Evolutionary conservation across 345 rosid species (phyloP).

Genomic region (Cardiospermum halicacabum): DNA sequence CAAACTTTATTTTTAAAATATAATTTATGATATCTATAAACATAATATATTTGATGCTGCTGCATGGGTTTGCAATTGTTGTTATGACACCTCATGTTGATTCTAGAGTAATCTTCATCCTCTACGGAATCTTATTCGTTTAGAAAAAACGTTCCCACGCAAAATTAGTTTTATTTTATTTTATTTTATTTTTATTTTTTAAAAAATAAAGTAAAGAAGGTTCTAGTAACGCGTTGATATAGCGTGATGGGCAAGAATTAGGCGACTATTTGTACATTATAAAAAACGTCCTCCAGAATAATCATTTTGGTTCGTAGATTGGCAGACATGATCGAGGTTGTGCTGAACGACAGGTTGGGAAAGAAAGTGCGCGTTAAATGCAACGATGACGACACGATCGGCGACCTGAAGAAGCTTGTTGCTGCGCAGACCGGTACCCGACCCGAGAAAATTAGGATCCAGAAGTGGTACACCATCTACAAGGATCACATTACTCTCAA

Average conservation of each 20-base stretch:
- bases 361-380: constrained; percentile 61
- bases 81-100: no score
- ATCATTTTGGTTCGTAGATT: neutral
- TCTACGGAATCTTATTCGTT: neutral
- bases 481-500: constrained; percentile 71
- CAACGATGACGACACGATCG: constrained; percentile 55
- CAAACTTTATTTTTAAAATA: no score
- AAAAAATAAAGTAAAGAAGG: neutral
- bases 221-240: neutral
- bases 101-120: no score
- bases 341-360: constrained; percentile 49
- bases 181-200: no score
- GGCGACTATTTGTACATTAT: neutral
- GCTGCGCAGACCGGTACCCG: constrained; percentile 54
- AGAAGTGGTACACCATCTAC: constrained; percentile 60
- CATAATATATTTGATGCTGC: no score
- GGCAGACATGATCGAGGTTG: constrained; percentile 43
- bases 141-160: neutral
- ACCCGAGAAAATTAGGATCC: constrained; percentile 47
- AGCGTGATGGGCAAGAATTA: neutral
- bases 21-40: no score
- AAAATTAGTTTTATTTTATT: no score
- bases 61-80: no score
- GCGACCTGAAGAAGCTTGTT: constrained; percentile 54
- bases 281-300: neutral